These are phyloP conservation scores for Entomortierella chlamydospora DNA, from an alignment of 192 early-diverging fungal species.

Conservation along the genomic window DNA sequence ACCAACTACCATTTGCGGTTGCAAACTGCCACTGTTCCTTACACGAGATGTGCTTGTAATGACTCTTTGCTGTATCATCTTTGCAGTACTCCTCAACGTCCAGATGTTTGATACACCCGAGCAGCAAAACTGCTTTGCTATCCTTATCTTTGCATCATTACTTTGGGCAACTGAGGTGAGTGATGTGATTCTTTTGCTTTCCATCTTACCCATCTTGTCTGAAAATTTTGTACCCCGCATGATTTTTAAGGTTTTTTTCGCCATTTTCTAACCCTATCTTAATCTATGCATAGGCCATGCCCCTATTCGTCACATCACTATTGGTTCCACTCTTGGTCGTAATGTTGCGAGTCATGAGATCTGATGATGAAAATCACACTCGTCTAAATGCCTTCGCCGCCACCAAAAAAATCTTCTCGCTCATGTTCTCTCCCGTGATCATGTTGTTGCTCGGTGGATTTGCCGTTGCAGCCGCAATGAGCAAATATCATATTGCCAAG, in stretches of 20 bases:
- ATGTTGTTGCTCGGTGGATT: constrained; percentile 97
- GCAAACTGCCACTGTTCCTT: constrained; percentile 61
- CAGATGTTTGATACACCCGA: constrained; percentile 77
- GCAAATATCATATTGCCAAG: constrained; percentile 96
- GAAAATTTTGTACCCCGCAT: too few species aligned
- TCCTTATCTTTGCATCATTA: constrained; percentile 89
- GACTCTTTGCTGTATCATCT: constrained; percentile 65
- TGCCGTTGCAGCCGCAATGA: constrained; percentile 92
- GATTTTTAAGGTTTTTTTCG: too few species aligned
- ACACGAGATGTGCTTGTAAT: constrained; percentile 56
- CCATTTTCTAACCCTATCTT: too few species aligned
- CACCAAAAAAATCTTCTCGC: constrained; percentile 86
- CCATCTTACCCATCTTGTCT: not conserved
- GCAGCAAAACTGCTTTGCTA: constrained; percentile 91
- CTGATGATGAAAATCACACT: constrained; percentile 59
- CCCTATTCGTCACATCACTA: constrained; percentile 91
- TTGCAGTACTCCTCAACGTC: constrained; percentile 67
- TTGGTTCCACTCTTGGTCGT: constrained; percentile 90
- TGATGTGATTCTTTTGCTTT: not conserved
- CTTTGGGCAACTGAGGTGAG: constrained; percentile 94
- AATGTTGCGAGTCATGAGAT: constrained; percentile 84
- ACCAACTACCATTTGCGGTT: constrained; percentile 49
- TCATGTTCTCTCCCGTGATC: constrained; percentile 96
- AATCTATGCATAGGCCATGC: constrained; percentile 90
- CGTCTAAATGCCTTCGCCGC: constrained; percentile 81